These are phyloP conservation scores for Didymella segeticola DNA, from an alignment of 2,329 filamentous ascomycete species.

Conservation along the genomic window DNA sequence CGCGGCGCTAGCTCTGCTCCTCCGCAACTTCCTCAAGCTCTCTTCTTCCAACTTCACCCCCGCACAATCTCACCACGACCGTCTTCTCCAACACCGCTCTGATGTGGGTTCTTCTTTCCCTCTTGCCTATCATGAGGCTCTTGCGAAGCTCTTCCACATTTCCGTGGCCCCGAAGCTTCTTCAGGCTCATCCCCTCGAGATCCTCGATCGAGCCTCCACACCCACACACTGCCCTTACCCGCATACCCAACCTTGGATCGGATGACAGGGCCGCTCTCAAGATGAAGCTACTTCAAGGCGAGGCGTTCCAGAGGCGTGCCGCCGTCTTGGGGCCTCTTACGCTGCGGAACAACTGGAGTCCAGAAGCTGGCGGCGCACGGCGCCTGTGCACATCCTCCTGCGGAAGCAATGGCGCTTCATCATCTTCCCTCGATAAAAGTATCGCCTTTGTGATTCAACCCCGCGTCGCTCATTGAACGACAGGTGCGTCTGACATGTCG, in stretches of 20 bases:
- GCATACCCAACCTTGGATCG: no score
- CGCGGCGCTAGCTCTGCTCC: constrained; percentile 13
- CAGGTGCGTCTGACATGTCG: not conserved
- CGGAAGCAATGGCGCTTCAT: not conserved
- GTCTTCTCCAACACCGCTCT: not conserved
- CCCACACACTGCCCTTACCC: not conserved
- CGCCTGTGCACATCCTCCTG: not conserved
- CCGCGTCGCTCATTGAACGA: not conserved
- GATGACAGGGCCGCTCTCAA: not conserved
- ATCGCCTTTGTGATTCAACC: not conserved
- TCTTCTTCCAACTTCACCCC: not conserved
- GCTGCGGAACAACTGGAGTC: not conserved
- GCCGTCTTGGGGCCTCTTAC: not conserved
- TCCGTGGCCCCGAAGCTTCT: not conserved
- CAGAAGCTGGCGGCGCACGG: not conserved
- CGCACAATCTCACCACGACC: not conserved
- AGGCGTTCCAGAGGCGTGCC: no score
- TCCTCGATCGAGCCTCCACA: not conserved
- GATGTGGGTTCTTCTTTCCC: not conserved
- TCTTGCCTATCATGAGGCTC: not conserved
- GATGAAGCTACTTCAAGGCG: not conserved
- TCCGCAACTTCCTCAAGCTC: not conserved
- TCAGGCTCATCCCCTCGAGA: not conserved
- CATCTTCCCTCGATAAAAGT: not conserved
- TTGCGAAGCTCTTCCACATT: not conserved